Evolutionary conservation across 257 asterid genomes (phyloP).

Genomic region (Nicotiana attenuata): DNA sequence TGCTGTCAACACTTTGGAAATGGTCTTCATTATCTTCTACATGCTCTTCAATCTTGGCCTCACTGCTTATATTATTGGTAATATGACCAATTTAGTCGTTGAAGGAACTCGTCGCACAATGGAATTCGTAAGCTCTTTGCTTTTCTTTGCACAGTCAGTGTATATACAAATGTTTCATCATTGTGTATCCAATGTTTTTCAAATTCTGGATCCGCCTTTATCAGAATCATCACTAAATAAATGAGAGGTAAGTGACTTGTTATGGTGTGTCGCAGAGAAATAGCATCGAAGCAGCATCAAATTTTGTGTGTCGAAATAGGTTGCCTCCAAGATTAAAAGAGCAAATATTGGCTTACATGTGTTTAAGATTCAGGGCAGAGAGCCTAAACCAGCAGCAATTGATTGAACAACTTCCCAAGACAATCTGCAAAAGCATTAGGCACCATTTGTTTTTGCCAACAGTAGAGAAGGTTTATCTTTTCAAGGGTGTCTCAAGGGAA

Average conservation of each 20-base stretch:
- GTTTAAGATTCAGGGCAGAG: constrained; percentile 82
- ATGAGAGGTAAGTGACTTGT: not conserved
- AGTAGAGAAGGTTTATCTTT: constrained; percentile 66
- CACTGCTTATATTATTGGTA: constrained; percentile 91
- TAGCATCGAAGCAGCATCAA: constrained; percentile 83
- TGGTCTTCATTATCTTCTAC: constrained; percentile 69
- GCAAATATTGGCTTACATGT: constrained; percentile 85
- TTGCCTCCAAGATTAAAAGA: constrained; percentile 75
- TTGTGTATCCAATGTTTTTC: not conserved
- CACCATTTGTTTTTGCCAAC: constrained; percentile 77
- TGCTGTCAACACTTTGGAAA: constrained; percentile 74
- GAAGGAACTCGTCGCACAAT: constrained; percentile 92
- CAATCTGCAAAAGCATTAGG: constrained; percentile 65
- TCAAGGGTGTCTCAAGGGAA: constrained; percentile 66
- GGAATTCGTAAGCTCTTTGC: constrained; percentile 64
- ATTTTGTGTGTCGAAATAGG: constrained; percentile 64
- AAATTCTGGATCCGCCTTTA: not conserved
- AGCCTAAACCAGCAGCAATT: constrained; percentile 78
- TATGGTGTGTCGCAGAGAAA: constrained; percentile 43
- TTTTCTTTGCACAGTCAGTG: not conserved
- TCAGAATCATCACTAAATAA: not conserved
- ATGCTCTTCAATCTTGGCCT: constrained; percentile 83
- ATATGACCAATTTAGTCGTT: constrained; percentile 91
- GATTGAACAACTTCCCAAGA: constrained; percentile 80
- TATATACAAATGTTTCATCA: not conserved